These are phyloP conservation scores for Macrocybe gigantea DNA, from an alignment of 768 basidiomycete species.

Conservation along the genomic window DNA sequence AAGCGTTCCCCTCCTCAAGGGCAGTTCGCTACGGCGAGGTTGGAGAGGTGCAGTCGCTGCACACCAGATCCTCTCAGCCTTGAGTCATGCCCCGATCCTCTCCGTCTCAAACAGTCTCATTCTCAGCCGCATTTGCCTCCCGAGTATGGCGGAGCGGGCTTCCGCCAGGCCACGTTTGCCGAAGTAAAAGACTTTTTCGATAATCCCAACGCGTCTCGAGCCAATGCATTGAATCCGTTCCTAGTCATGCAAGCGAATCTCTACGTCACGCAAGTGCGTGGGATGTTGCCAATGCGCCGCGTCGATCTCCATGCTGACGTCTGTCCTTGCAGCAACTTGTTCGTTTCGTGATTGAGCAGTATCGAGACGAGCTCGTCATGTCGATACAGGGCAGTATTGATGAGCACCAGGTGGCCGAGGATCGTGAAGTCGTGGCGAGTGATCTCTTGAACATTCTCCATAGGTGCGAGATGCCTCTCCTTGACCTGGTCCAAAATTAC, in stretches of 20 bases:
- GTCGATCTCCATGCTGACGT: not conserved
- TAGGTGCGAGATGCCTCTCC: constrained; percentile 35
- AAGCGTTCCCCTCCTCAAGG: constrained; percentile 83
- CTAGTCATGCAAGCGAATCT: constrained; percentile 91
- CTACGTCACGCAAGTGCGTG: constrained; percentile 80
- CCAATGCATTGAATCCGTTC: constrained; percentile 83
- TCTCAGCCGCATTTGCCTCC: constrained; percentile 42
- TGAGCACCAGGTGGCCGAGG: constrained; percentile 61
- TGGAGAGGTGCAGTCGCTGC: constrained; percentile 80
- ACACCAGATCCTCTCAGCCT: constrained; percentile 65
- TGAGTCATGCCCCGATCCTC: constrained; percentile 73
- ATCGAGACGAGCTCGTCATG: constrained; percentile 77
- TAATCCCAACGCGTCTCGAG: constrained; percentile 82
- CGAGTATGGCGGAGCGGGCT: constrained; percentile 66
- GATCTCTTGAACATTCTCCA: constrained; percentile 84
- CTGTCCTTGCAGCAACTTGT: constrained; percentile 68
- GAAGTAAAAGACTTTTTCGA: constrained; percentile 91
- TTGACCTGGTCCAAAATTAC: not conserved
- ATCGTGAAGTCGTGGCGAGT: constrained; percentile 79
- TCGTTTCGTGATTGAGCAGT: constrained; percentile 89
- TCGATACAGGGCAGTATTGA: constrained; percentile 62
- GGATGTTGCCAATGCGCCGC: not conserved
- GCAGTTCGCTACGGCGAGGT: constrained; percentile 75
- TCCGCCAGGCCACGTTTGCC: constrained; percentile 77
- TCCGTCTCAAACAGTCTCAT: constrained; percentile 59